Base-by-base conservation (phyloP, 805 yeast genomes). In the Trichomonascus vanleenenianus region DNA sequence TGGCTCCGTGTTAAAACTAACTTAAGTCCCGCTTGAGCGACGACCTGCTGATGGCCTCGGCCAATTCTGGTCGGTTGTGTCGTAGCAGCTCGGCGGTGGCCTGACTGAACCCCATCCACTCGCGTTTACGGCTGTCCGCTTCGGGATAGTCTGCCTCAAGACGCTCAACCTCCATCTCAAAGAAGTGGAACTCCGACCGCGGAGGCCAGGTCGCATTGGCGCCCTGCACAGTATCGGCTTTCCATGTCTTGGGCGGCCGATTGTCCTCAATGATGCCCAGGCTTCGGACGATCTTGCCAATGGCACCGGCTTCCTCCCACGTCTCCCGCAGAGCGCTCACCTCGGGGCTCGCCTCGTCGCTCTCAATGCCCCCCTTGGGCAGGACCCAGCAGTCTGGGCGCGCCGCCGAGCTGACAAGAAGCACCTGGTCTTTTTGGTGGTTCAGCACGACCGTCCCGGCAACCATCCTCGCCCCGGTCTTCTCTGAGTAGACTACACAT, bases 271-370 rank as follows among this genome's bases (percentile, higher is more conserved):
- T 81, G 0, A 75, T 68, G 0, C 91, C 94, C 36, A 91, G 65
- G 48, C 71, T 70, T 35, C 59, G 55, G 3, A 69, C 56, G 3
- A 88, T 71, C 14, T 61, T 66, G 6, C 97, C 96, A 31, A 74
- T 75, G 19, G 85, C 85, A 0, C 98, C 98, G 0, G 95, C 93
- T 65, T 93, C 98, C 63, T 93, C 98, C 98, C 98, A 93, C 0
- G 95, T 85, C 60, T 93, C 98, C 48, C 98, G 71, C 14, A 74
- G 68, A 0, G 97, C 97, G 3, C 85, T 56, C 45, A 63, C 61
- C 49, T 64, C 60, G n/a, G 25, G 37, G 19, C 58, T 73, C 3
- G 67, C 64, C 48, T 70, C 98, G 62, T 93, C 98, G 25, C 61
- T 60, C 64, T 93, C 98, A 34, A 89, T 80, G 1, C 98, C 98